Percentiles rank a stretch among this genome's conserved stretches.
Conservation (phyloP, 1,284 basidiomycete species). For the Fomitopsis palustris region DNA sequence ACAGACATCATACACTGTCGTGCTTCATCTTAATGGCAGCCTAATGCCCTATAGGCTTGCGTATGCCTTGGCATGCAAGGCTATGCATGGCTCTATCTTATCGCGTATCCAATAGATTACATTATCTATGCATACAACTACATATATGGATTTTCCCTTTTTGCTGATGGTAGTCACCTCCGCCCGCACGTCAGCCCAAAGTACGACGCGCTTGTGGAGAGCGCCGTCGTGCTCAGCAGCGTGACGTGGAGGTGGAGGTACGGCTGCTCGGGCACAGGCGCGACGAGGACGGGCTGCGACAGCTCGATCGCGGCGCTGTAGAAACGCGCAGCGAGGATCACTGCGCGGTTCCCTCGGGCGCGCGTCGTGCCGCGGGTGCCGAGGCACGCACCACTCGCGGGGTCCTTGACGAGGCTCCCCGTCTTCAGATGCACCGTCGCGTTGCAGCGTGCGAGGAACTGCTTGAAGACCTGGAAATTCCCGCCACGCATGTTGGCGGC, state of each 20-base stretch:
- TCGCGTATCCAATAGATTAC: too few species aligned
- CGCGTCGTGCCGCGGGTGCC: constrained; percentile 9
- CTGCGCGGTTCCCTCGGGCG: constrained; percentile 47
- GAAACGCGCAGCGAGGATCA: constrained; percentile 79
- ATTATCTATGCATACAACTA: too few species aligned
- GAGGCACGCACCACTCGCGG: constrained; percentile 47
- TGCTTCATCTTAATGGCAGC: too few species aligned
- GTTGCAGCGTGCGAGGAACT: constrained; percentile 69
- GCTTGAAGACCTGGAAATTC: constrained; percentile 84
- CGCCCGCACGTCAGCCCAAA: constrained; percentile 55
- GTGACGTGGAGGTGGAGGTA: constrained; percentile 91
- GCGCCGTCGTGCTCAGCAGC: constrained; percentile 74
- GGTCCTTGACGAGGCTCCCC: constrained; percentile 41
- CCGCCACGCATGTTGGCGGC: constrained; percentile 74
- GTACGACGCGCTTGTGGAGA: constrained; percentile 62
- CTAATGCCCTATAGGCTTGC: too few species aligned
- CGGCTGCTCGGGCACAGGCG: constrained; percentile 56
- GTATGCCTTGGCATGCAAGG: too few species aligned
- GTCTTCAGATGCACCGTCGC: constrained; percentile 72
- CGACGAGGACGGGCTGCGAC: constrained; percentile 38
- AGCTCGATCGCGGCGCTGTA: constrained; percentile 58
- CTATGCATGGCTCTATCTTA: too few species aligned
- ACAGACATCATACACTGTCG: too few species aligned
- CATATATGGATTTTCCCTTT: too few species aligned
- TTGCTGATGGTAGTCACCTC: too few species aligned